Evolutionary conservation across 441 rosid genomes (phyloP).

Genomic region (Hura crepitans): DNA sequence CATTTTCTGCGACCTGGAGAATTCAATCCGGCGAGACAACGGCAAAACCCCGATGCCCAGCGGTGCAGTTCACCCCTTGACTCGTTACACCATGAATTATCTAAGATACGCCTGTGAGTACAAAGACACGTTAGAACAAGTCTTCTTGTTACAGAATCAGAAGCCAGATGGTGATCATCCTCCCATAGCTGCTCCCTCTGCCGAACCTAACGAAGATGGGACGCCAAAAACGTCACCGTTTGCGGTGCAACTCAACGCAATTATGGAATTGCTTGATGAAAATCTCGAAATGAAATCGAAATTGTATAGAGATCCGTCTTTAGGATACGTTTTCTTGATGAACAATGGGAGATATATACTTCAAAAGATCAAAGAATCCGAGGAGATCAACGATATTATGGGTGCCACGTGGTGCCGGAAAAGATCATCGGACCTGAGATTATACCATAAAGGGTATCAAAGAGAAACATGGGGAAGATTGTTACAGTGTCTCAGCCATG

Average conservation of each 20-base stretch:
- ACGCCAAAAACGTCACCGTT: conserved; percentile 50
- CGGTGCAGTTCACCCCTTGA: conserved; percentile 84
- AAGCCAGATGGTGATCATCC: conserved; percentile 35
- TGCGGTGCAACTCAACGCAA: conserved; percentile 41
- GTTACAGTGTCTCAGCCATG: conserved; percentile 57
- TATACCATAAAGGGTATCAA: conserved; percentile 68
- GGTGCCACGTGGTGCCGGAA: conserved; percentile 48
- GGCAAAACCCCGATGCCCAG: conserved; percentile 73
- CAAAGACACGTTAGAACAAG: conserved; percentile 66
- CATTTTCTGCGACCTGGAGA: conserved; percentile 67
- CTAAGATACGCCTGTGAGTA: conserved; percentile 73
- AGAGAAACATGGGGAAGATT: conserved; percentile 82
- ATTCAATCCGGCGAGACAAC: conserved; percentile 60
- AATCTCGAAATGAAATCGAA: conserved; percentile 59
- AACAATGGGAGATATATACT: conserved; percentile 87
- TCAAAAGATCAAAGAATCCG: conserved; percentile 69
- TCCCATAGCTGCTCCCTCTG: too few species aligned
- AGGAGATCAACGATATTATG: conserved; percentile 53
- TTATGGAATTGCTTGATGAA: conserved; percentile 63
- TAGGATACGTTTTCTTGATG: conserved; percentile 77
- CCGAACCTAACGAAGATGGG: conserved; percentile 30
- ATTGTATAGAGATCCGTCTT: conserved; percentile 55
- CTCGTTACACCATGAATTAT: conserved; percentile 89
- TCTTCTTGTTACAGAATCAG: conserved; percentile 54
- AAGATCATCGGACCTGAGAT: conserved; percentile 46